Conservation (phyloP, 225 moss, liverwort and hornwort genomes). For the Straminergon stramineum region DNA sequence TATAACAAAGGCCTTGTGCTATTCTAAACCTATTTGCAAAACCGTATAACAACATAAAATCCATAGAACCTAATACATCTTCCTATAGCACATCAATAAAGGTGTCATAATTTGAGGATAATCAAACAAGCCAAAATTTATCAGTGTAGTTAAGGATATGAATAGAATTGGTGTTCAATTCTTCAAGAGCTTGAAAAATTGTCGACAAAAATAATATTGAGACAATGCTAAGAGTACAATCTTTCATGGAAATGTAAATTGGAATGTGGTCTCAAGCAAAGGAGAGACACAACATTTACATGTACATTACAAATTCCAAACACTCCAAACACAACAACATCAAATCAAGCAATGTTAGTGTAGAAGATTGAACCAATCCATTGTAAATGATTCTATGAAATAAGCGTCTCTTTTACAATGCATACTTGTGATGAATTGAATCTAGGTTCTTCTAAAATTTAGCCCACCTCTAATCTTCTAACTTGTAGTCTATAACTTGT, state of each 20-base stretch:
- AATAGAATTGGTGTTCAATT: neutral
- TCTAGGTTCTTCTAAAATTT: neutral
- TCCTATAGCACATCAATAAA: accelerated
- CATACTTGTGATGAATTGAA: neutral
- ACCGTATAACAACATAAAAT: neutral
- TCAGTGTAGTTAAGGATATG: neutral
- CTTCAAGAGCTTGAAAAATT: neutral
- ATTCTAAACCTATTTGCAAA: too few species aligned
- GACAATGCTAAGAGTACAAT: too few species aligned
- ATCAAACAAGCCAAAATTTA: neutral
- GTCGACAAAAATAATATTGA: too few species aligned
- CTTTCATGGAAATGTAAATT: too few species aligned
- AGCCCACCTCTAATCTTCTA: neutral
- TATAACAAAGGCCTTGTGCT: too few species aligned
- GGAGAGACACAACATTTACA: too few species aligned
- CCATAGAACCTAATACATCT: neutral
- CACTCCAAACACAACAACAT: too few species aligned
- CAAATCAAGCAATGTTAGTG: too few species aligned
- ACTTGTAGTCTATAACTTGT: neutral
- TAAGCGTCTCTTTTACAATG: neutral
- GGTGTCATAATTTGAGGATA: neutral
- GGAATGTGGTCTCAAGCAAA: too few species aligned
- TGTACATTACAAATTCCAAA: too few species aligned
- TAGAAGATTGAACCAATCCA: neutral
- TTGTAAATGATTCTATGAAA: neutral